Evolutionary conservation across 176 grass and related monocot species (phyloP), one percentile per base, ranked within the genome.

Genomic region (Avena atlantica): DNA sequence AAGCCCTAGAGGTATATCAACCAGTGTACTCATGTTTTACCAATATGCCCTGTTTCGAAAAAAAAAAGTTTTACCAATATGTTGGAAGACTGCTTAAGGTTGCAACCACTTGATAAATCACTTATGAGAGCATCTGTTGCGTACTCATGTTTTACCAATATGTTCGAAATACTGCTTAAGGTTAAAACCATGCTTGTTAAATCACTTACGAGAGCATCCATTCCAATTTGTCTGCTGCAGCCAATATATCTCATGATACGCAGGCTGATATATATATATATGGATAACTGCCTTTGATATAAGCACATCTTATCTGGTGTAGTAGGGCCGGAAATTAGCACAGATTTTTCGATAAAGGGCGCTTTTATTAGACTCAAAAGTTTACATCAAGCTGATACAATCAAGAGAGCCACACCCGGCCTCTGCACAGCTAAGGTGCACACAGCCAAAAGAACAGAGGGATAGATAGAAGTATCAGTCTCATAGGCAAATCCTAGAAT

Each of bases 1-100:
- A 97, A 91, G 95, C 95, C 80, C 93, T 95, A 81, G 95, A 94
- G 95, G 95, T 97, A 93, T 56, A 63, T 81, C 51, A 48, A 75
- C 31, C 15, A 71, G 49, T 63, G 62, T 74, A 68, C 42, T 20
- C 25, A 81, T 85, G 14, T 80, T 81, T 75, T 49, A 84, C 12
- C 74, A 68, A 36, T 50, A 81, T 59, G 19, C 31, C 31, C 31
- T 31, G 31, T 31, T 31, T 31, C 31, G 31, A 31, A 31, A 31
- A 31, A 27, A 29, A 29, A 29, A 81, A 82, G 14, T 80, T 81
- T 75, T 49, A 84, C 12, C 74, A 68, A 36, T 50, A 81, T 59
- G 19, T 73, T 12, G 15, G 61, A 81, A 19, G 14, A 50, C 44
- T 51, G 15, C 60, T 66, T 10, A 49, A 49, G 15, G 60, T 64